Conservation (phyloP, 345 rosid genomes). For the Luvunga scandens region DNA sequence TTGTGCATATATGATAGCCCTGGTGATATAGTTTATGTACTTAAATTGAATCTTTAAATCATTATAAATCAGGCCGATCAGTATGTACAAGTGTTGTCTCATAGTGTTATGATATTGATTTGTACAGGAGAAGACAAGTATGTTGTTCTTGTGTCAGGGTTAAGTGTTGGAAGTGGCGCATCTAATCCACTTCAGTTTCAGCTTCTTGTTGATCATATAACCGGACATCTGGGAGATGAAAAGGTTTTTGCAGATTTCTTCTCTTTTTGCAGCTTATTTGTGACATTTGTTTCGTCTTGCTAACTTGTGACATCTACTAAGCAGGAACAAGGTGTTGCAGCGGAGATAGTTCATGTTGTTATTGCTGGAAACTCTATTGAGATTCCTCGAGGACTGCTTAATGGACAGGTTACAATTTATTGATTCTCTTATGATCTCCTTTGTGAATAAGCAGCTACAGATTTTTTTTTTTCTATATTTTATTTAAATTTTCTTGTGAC, state of each 20-base stretch:
- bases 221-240: slow-evolving; percentile 89
- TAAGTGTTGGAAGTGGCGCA: slow-evolving; percentile 59
- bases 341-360: slow-evolving; percentile 79
- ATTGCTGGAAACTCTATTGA: slow-evolving; percentile 95
- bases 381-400: slow-evolving; percentile 64
- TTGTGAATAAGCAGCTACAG: neutral
- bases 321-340: slow-evolving; percentile 78
- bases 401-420: slow-evolving; percentile 58
- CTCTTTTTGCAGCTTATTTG: slow-evolving; percentile 8
- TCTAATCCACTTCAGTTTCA: slow-evolving; percentile 86
- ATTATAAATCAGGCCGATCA: neutral
- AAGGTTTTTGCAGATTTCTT: slow-evolving; percentile 45
- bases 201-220: slow-evolving; percentile 95
- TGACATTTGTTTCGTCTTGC: slow-evolving; percentile 8
- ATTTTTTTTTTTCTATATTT: neutral
- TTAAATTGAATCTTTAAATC: neutral
- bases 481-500: neutral
- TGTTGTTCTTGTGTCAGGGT: slow-evolving; percentile 81
- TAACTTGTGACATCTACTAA: slow-evolving; percentile 19
- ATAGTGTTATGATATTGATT: slow-evolving; percentile 17
- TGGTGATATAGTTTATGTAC: neutral
- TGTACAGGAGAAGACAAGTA: slow-evolving; percentile 78
- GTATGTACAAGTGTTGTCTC: slow-evolving; percentile 16
- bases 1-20: no score
- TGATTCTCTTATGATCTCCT: neutral